Percentiles rank a stretch among this genome's conserved stretches.
Evolutionary conservation across 2,329 filamentous ascomycete genomes (phyloP).

Genomic region (Paraphaeosphaeria minitans): DNA sequence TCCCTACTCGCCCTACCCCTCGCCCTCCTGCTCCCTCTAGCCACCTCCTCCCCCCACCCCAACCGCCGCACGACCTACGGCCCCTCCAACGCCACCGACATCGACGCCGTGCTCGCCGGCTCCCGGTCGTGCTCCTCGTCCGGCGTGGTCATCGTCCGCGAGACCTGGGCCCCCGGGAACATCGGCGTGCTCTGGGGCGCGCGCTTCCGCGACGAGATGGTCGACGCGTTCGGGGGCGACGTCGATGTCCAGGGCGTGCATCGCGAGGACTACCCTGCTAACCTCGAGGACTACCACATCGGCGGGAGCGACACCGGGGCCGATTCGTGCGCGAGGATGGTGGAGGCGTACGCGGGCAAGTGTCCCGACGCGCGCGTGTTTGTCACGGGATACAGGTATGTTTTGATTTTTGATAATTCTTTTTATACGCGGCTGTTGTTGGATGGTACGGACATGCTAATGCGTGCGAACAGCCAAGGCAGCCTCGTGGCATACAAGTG

Average conservation of each 20-base stretch:
- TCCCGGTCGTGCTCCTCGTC: not conserved
- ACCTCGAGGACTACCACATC: not conserved
- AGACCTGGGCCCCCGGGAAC: not conserved
- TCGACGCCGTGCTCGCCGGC: not conserved
- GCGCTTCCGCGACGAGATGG: not conserved
- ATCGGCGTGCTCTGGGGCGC: not conserved
- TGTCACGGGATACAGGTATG: not conserved
- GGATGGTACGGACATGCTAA: not conserved
- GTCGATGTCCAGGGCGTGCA: not conserved
- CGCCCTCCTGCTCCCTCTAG: not conserved
- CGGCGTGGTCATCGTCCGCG: not conserved
- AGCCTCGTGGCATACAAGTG: constrained; percentile 1
- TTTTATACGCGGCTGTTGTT: too few species aligned
- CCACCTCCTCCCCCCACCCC: not conserved
- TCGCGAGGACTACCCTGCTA: not conserved
- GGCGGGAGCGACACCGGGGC: not conserved
- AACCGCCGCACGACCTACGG: not conserved
- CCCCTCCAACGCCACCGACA: not conserved
- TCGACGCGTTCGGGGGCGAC: not conserved
- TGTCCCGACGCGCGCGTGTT: not conserved
- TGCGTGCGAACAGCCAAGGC: not conserved
- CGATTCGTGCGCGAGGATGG: not conserved
- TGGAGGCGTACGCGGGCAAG: not conserved
- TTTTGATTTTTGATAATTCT: not conserved
- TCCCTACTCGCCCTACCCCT: not conserved